Base-by-base conservation (phyloP, 179 eudicot species). In the Actinidia arguta region DNA sequence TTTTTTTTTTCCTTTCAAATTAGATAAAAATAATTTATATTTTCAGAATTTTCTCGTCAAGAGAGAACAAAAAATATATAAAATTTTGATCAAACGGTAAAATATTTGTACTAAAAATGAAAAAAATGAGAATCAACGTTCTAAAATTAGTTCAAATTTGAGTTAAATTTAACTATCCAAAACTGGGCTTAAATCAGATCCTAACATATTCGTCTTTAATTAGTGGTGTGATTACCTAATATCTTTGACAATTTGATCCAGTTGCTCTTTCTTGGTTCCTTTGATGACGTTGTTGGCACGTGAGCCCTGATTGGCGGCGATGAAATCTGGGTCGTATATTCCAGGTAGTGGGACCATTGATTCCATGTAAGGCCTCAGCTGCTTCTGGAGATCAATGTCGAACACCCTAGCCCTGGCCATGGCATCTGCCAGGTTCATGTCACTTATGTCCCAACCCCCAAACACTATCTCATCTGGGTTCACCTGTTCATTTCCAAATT, bases 381-480 rank as follows among this genome's bases (percentile, higher is more conserved):
- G 99, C 88, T 95, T 96, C 83, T 96, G 99, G 44, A 96, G 90
- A 86, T 96, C 99, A 87, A 96, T 95, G 83, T 96, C 99, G 42
- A 96, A 75, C 46, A 96, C 99, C 84, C 78, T 91, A 68, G 98
- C 99, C 90, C 99, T 89, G 54, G 93, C 89, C 98, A 95, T 96
- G 59, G 98, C 88, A 88, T 96, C 99, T 78, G 99, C 98, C 88
- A 95, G 79, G 87, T 96, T 96, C 98, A 96, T 88, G 89, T 90
- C 86, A 75, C 95, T 96, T 71, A 96, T 95, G 90, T 96, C 99
- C 99, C 98, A 96, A 13, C 99, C 99, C 48, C 99, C 99, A 85
- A 96, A 95, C 46, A 96, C 96, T 54, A 96, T 85, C 72, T 96
- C 98, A 76, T 96, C 98, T 4, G 99, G 98, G 87, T 93, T 93